phyloP scores from a whole-genome alignment of 768 basidiomycete species.

The Tubosaeta sp. region DNA sequence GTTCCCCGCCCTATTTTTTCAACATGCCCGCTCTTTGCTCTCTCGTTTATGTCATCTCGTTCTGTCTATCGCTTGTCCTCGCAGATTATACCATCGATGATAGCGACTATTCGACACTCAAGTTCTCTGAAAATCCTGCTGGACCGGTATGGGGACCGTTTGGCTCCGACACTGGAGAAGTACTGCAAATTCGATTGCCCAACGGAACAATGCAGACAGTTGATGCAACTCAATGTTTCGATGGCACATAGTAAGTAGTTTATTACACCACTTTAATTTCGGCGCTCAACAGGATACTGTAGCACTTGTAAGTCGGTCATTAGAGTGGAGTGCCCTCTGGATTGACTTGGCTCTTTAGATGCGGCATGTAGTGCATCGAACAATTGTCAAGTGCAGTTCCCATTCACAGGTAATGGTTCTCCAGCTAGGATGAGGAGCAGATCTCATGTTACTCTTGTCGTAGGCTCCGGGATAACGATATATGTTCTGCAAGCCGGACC shows the following conservation, averaged over 20 bases:
- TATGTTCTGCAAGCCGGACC: constrained; percentile 27
- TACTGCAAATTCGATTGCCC: constrained; percentile 18
- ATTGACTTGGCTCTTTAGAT: constrained; percentile 9
- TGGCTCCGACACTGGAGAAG: constrained; percentile 18
- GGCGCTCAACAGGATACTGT: constrained; percentile 2
- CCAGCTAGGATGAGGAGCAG: no score
- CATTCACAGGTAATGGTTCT: constrained; percentile 18
- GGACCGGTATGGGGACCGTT: constrained; percentile 27
- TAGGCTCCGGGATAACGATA: constrained; percentile 28
- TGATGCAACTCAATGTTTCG: constrained; percentile 20
- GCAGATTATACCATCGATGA: constrained; percentile 29
- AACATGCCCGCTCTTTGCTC: neutral
- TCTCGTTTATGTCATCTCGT: neutral
- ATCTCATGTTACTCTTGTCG: neutral
- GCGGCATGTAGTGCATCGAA: constrained; percentile 20
- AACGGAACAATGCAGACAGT: constrained; percentile 25
- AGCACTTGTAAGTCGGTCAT: constrained; percentile 22
- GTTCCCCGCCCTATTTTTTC: neutral
- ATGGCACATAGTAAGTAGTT: constrained; percentile 24
- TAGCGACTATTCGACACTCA: constrained; percentile 22
- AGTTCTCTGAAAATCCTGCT: constrained; percentile 25
- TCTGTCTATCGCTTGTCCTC: constrained; percentile 4
- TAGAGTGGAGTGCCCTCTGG: neutral
- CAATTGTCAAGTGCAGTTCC: constrained; percentile 23
- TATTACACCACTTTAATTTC: neutral